These are phyloP conservation scores for Scedosporium aurantiacum DNA, from an alignment of 2,329 filamentous ascomycete genomes.

Conservation along the genomic window DNA sequence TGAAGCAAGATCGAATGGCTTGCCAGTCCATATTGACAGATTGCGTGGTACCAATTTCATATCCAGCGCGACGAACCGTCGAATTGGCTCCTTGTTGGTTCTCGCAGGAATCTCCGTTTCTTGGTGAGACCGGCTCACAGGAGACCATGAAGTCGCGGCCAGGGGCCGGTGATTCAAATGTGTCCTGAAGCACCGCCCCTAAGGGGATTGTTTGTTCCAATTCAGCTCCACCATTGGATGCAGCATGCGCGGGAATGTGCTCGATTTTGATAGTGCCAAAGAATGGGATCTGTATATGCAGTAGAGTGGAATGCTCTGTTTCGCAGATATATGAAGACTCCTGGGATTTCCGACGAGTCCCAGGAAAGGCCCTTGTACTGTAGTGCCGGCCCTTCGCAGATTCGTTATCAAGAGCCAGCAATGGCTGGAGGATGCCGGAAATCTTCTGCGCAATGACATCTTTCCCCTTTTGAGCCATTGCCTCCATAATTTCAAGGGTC, in stretches of 20 bases:
- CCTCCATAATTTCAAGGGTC: slow-evolving; percentile 22
- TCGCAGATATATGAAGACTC: background rate
- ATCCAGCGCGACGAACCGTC: background rate
- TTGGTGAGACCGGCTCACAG: too few species aligned
- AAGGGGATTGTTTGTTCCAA: background rate
- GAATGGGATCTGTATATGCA: background rate
- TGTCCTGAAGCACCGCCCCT: background rate
- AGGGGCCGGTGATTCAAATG: background rate
- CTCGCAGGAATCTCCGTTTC: too few species aligned
- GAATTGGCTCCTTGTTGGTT: background rate
- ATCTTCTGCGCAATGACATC: slow-evolving; percentile 21
- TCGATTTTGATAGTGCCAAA: background rate
- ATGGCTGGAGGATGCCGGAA: slow-evolving; percentile 19
- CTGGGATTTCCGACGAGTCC: background rate
- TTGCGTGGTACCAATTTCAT: background rate
- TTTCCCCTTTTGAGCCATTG: slow-evolving; percentile 13
- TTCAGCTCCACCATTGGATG: too few species aligned
- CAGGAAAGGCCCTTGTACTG: background rate
- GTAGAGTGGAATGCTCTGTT: background rate
- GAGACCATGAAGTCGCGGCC: background rate
- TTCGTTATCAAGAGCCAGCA: slow-evolving; percentile 22
- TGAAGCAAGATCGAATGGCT: background rate
- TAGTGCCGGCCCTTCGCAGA: background rate
- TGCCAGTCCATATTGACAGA: background rate
- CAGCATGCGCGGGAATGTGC: background rate